Evolutionary conservation across 1,284 basidiomycete genomes (phyloP).

Genomic region (Xanthoconium separans): DNA sequence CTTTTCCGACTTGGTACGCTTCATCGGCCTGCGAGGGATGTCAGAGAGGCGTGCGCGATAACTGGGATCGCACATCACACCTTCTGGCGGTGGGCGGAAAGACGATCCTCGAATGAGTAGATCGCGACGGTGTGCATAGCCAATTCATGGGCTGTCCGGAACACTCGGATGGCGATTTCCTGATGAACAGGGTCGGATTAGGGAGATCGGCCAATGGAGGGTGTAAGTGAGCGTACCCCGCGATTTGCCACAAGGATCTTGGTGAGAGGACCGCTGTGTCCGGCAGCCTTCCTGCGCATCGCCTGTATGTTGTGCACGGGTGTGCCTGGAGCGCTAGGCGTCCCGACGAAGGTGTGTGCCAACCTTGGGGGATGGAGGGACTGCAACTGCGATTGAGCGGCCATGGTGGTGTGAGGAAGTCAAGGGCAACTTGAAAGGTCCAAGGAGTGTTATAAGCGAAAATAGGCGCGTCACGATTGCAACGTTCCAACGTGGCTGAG

Average conservation of each 20-base stretch:
- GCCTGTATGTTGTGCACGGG: constrained; percentile 88
- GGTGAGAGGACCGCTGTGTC: constrained; percentile 86
- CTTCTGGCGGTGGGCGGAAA: constrained; percentile 98
- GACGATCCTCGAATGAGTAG: constrained; percentile 95
- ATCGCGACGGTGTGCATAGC: constrained; percentile 99
- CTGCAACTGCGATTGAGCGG: constrained; percentile 31
- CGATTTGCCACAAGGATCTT: constrained; percentile 96
- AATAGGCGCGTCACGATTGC: no score
- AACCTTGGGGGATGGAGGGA: constrained; percentile 71
- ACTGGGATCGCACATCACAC: constrained; percentile 43
- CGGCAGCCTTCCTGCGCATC: constrained; percentile 89
- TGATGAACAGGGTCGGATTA: constrained; percentile 32
- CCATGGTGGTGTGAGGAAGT: constrained; percentile 39
- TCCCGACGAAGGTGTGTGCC: constrained; percentile 63
- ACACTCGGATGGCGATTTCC: constrained; percentile 99
- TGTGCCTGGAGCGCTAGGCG: constrained; percentile 75
- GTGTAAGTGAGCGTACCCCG: constrained; percentile 58
- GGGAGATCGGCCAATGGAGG: constrained; percentile 6
- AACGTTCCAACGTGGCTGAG: no score
- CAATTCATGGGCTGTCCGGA: constrained; percentile 97
- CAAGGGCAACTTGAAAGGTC: no score
- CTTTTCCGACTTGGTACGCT: constrained; percentile 97
- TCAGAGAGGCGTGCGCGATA: constrained; percentile 6
- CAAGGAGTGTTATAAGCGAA: no score
- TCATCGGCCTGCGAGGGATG: constrained; percentile 88